Conservation (phyloP, 805 yeast genomes). For the Candida piceae region DNA sequence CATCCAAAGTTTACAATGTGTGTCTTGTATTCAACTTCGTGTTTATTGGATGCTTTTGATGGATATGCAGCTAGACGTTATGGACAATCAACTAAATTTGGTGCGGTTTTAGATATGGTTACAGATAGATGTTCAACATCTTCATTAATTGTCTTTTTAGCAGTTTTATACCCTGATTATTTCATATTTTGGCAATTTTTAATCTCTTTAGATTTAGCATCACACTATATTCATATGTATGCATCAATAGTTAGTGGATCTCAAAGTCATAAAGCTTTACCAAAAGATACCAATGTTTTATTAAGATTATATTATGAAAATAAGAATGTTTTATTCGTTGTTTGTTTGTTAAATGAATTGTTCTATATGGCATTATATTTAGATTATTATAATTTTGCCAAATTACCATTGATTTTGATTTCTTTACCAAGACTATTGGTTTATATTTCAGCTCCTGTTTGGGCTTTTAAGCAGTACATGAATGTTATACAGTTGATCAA, state of each 20-base stretch:
- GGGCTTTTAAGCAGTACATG: constrained; percentile 85
- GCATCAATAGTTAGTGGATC: constrained; percentile 82
- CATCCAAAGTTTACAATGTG: constrained; percentile 77
- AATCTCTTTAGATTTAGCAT: constrained; percentile 80
- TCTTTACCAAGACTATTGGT: constrained; percentile 32
- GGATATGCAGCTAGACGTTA: constrained; percentile 90
- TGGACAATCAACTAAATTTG: constrained; percentile 86
- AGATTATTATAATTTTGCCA: constrained; percentile 51
- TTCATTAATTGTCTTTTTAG: constrained; percentile 81
- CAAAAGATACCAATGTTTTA: constrained; percentile 62
- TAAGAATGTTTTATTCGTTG: constrained; percentile 73
- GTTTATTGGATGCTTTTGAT: constrained; percentile 91
- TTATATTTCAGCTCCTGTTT: constrained; percentile 70
- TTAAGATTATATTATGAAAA: constrained; percentile 84
- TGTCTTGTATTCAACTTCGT: constrained; percentile 75
- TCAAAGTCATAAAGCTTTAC: constrained; percentile 77
- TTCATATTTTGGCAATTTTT: constrained; percentile 73
- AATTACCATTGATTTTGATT: constrained; percentile 35
- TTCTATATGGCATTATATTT: constrained; percentile 88
- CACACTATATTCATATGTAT: constrained; percentile 98
- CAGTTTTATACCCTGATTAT: constrained; percentile 71
- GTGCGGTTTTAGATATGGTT: constrained; percentile 98
- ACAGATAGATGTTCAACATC: constrained; percentile 97
- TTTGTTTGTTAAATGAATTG: constrained; percentile 90
- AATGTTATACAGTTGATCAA: constrained; percentile 83